Percentiles rank a stretch among this genome's conserved stretches.
These are phyloP conservation scores for Blepharisma stoltei DNA, from an alignment of 73 alveolate species.

Conservation along the genomic window DNA sequence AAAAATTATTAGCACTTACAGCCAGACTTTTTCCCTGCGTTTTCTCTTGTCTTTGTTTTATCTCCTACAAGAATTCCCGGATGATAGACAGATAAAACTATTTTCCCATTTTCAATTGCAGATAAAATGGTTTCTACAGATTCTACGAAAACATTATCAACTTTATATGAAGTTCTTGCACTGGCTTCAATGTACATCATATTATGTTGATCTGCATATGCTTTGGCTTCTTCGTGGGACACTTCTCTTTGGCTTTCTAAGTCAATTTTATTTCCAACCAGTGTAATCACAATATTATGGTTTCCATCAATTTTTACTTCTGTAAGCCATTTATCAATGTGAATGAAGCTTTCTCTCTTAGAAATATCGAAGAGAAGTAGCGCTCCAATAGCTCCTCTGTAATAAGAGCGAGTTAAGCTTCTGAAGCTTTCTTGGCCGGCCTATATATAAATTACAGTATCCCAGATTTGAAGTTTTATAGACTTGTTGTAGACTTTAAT, in stretches of 20 bases:
- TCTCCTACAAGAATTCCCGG: slow-evolving; percentile 32
- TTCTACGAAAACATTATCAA: slow-evolving; percentile 39
- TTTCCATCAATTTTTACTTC: slow-evolving; percentile 42
- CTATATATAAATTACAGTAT: slow-evolving; percentile 36
- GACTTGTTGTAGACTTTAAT: slow-evolving; percentile 39
- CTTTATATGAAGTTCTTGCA: slow-evolving; percentile 64
- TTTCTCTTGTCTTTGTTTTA: no score
- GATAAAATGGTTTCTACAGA: background rate
- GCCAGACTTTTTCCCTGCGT: no score
- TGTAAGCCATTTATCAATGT: slow-evolving; percentile 36
- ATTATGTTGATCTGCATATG: slow-evolving; percentile 65
- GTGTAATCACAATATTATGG: slow-evolving; percentile 30
- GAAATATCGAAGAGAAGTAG: slow-evolving; percentile 61
- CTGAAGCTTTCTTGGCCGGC: slow-evolving; percentile 71
- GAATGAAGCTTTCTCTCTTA: slow-evolving; percentile 30
- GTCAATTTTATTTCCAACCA: slow-evolving; percentile 53
- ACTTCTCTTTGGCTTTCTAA: slow-evolving; percentile 60
- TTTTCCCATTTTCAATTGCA: slow-evolving; percentile 19
- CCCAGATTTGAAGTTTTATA: slow-evolving; percentile 37
- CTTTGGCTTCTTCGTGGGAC: slow-evolving; percentile 61
- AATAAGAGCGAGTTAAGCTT: slow-evolving; percentile 45
- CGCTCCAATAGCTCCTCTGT: slow-evolving; percentile 61
- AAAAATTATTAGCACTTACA: no score
- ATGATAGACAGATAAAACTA: slow-evolving; percentile 35
- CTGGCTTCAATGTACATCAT: slow-evolving; percentile 76